Base-by-base conservation (phyloP, 2,329 filamentous ascomycete species). In the Ascochyta fabae region DNA sequence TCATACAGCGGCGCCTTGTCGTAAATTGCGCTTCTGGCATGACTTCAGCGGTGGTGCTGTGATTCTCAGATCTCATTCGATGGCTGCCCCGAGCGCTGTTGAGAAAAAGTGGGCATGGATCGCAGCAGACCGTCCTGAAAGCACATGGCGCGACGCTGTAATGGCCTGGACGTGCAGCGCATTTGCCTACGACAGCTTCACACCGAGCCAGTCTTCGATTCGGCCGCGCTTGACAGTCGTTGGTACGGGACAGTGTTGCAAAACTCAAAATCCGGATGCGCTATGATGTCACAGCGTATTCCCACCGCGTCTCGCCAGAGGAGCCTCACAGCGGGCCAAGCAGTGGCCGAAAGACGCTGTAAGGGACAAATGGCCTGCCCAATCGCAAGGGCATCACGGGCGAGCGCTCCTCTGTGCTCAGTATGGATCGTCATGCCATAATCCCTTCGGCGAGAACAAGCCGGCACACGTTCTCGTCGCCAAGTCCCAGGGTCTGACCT, bases 201-300 rank as follows among this genome's bases (percentile, higher is more conserved):
- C 61, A 59, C 62, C 54, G 35, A 45, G 48, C 59, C 55, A 63
- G 56, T 60, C 48, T 41, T 59, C 61, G 56, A 44, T 35, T 66
- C 69, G 68, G 65, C 68, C 66, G 67, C 68, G 69, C 65, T 66
- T 59, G 61, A 54, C 33, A 57, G 34, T 31, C 52, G 60, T 60
- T 48, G 63, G 52, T 64, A 64, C 66, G 62, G 61, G 60, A 58
- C 59, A 54, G 42, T 55, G 55, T 53, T 54, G 48, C 60, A 62
- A 64, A 68, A 58, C 64, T 53, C 53, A 63, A 51, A 48, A 46
- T 47, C 33, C 23, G 40, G 53, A 52, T 64, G 63, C 59, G 60
- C 50, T 45, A 65, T 72, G 69, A 71, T 64, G 68, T 61, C 59
- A 67, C 15, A 12, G 24, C 36, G 47, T 23, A 24, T 39, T 59